phyloP scores from a whole-genome alignment of 2,329 filamentous ascomycete genomes.

The Ascomycota sp. region DNA sequence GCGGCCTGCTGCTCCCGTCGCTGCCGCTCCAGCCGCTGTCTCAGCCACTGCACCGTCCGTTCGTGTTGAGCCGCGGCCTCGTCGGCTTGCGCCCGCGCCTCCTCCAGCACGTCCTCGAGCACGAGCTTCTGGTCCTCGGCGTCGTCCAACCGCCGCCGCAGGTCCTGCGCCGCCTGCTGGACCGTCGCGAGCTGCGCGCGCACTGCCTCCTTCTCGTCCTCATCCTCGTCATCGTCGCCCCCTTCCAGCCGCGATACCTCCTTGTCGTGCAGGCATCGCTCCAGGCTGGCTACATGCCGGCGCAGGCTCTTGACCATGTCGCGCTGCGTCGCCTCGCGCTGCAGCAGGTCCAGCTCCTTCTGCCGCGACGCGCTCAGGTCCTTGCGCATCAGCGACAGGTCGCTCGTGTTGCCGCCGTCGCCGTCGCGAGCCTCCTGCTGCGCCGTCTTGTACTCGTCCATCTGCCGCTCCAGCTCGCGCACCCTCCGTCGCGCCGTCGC shows the following conservation, averaged over 20 bases:
- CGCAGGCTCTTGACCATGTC: constrained; percentile 42
- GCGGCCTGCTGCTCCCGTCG: constrained; percentile 23
- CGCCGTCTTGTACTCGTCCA: constrained; percentile 30
- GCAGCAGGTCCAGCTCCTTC: constrained; percentile 42
- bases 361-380: constrained; percentile 44
- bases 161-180: constrained; percentile 20
- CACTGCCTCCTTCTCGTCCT: constrained; percentile 14
- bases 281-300: constrained; percentile 43
- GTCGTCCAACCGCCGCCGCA: constrained; percentile 34
- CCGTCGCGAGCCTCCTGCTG: constrained; percentile 11
- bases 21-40: constrained; percentile 29
- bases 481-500: constrained; percentile 40
- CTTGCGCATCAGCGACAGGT: constrained; percentile 39
- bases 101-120: constrained; percentile 36
- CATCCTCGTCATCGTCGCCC: constrained; percentile 6
- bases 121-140: constrained; percentile 37
- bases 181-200: constrained; percentile 28
- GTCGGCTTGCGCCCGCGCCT: constrained; percentile 30
- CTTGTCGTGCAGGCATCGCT: constrained; percentile 45
- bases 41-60: constrained; percentile 20
- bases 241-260: constrained; percentile 28
- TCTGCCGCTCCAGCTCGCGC: constrained; percentile 40
- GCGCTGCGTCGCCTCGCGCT: constrained; percentile 45
- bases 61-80: constrained; percentile 23
- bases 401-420: constrained; percentile 22